phyloP scores from a whole-genome alignment of 352 stramenopile species.

The Phytophthora quininea region DNA sequence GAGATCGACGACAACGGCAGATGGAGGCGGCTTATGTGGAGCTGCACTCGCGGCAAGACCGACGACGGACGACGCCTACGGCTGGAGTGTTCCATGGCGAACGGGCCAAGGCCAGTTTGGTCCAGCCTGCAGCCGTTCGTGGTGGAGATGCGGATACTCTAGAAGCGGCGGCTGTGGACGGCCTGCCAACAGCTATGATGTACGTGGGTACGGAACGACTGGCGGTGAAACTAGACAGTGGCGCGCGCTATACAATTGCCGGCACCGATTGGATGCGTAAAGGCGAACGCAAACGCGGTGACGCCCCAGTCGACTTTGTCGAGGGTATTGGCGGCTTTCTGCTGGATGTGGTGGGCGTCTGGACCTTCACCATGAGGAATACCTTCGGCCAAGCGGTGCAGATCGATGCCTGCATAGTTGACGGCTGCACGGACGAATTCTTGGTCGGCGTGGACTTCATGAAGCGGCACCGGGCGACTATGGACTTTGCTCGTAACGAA shows the following conservation, averaged over 20 bases:
- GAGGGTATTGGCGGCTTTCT: neutral
- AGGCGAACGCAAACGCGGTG: neutral
- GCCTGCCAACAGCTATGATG: neutral
- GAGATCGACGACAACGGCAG: too few species aligned
- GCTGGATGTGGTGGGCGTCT: neutral
- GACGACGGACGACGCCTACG: too few species aligned
- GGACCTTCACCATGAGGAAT: neutral
- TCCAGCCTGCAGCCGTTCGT: too few species aligned
- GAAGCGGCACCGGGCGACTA: neutral
- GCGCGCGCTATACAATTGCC: neutral
- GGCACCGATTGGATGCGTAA: neutral
- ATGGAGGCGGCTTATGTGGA: too few species aligned
- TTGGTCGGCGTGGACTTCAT: constrained; percentile 6
- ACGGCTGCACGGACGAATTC: constrained; percentile 1
- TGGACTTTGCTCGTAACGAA: constrained; percentile 6
- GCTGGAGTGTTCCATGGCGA: neutral
- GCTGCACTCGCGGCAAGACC: too few species aligned
- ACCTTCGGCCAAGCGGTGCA: neutral
- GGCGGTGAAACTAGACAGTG: neutral
- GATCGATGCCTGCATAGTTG: neutral
- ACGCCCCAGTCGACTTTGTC: neutral
- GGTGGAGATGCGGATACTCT: neutral
- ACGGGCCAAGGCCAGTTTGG: too few species aligned
- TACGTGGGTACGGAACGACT: neutral
- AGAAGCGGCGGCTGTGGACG: neutral